Conservation (phyloP, 2,329 filamentous ascomycete genomes). For the Stenocarpella maydis region DNA sequence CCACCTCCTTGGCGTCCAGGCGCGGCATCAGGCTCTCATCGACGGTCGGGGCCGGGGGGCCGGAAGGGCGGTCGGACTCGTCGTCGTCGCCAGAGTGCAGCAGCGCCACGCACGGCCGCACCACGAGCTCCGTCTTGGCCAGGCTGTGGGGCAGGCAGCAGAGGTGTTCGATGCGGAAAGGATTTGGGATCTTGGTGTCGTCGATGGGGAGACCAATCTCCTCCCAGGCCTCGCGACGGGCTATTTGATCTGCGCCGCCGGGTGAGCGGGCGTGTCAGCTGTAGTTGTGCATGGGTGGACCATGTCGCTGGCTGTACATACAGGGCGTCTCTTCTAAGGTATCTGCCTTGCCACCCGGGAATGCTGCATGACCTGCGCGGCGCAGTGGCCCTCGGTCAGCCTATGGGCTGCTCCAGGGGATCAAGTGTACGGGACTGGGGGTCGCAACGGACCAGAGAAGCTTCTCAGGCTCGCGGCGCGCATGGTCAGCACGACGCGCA, state of each 20-base stretch:
- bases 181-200: constrained; percentile 72
- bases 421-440: not conserved
- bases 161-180: constrained; percentile 87
- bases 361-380: constrained; percentile 73
- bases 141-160: constrained; percentile 83
- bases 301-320: constrained; percentile 44
- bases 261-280: not conserved
- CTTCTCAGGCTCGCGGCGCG: constrained; percentile 68
- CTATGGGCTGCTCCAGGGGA: not conserved
- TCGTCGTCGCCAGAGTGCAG: constrained; percentile 68
- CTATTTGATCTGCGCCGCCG: constrained; percentile 73
- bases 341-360: constrained; percentile 81
- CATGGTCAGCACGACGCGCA: constrained; percentile 77
- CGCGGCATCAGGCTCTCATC: constrained; percentile 79
- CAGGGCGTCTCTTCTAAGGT: constrained; percentile 65
- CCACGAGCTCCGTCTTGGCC: constrained; percentile 76
- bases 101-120: constrained; percentile 80
- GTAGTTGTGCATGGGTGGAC: constrained; percentile 58
- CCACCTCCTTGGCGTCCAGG: constrained; percentile 89
- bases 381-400: not conserved
- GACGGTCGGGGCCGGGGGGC: constrained; percentile 53
- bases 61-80: constrained; percentile 14
- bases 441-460: constrained; percentile 64
- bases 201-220: constrained; percentile 88
- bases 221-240: constrained; percentile 88